Base-by-base conservation (phyloP, 2,329 filamentous ascomycete species). In the Clonostachys byssicola region DNA sequence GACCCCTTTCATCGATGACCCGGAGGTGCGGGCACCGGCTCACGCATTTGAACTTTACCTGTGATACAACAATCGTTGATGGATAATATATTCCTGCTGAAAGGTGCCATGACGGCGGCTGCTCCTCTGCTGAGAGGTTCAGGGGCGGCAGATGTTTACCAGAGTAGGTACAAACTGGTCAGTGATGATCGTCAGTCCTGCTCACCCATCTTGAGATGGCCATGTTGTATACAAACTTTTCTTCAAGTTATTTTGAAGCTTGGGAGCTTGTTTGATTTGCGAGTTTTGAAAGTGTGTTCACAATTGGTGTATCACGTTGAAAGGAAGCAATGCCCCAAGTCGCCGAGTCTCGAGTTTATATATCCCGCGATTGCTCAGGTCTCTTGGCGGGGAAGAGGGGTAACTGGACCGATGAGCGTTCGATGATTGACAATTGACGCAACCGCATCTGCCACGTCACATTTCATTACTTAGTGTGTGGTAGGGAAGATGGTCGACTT, bases 31-130 rank as follows among this genome's bases (percentile, higher is more conserved):
- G 66, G 72, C 81, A 85, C 81, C 81, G 81, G 81, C 78, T 77
- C 81, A 85, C 78, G 78, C 79, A 71, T 72, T 60, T 66, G 61
- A 18, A 67, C 61, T 64, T 69, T 72, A 72, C 68, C 67, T 70
- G 61, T 39, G 36, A 39, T n/a, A 39, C 36, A 39, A 39, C 49
- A 47, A 63, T 65, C 64, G 64, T 57, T 47, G 55, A 54, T 66
- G 64, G 64, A 68, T 57, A 65, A 45, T 51, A 39, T 39, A 18
- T 8, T 39, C 17, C 36, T 12, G 17, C 54, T 49, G 55, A 65
- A 67, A 60, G 63, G 54, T 47, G 57, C 57, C 64, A 67, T 66
- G 58, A 49, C 56, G 54, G 55, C 47, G 49, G 51, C 47, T 49
- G 47, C 51, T 47, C 36, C 23, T 30, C 23, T 30, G 8, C 8